Evolutionary conservation across 306 rosid species (phyloP), one percentile per base, ranked within the genome.

Genomic region (Pterocarpus macrocarpus): DNA sequence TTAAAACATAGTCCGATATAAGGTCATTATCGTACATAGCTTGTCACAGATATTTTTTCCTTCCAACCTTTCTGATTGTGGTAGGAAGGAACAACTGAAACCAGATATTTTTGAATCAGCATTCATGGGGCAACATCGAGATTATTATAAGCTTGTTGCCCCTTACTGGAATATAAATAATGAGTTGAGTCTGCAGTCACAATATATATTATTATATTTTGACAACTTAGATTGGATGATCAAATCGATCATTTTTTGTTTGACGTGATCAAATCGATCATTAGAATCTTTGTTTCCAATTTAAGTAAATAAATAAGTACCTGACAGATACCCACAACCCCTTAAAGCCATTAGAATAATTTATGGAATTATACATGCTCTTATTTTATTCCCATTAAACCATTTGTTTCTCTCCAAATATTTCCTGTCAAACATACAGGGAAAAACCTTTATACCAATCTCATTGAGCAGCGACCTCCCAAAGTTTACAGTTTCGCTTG

Each of bases 251-350:
- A 8, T 7, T 63, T 63, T 22, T 22, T 22, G 28, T 22, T 22
- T 22, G 28, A 22, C 28, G 28, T 22, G 28, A 22, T 22, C 28
- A 22, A 22, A 22, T 22, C 28, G 28, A 22, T 22, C 28, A 22
- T 22, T 64, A 65, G 34, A 77, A 39, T 39, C 59, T 22, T 55
- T 68, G 64, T 12, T 66, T 74, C 56, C 44, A 56, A 38, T 63
- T 80, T 15, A 45, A 15, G n/a, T 13, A 65, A 64, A 4, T 11
- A 77, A 64, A 7, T 22, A 68, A 30, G 39, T 11, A 56, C 4
- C 13, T 0, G 15, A 12, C 8, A 12, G 17, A 12, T n/a, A 44
- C 38, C 17, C 16, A 6, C n/a, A 8, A 8, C 49, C 49, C 16
- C 2, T 34, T n/a, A 35, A 2, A 41, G 8, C 9, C 17, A 7